phyloP scores from a whole-genome alignment of 108 stramenopile species.

The Nannochloropsis salina region DNA sequence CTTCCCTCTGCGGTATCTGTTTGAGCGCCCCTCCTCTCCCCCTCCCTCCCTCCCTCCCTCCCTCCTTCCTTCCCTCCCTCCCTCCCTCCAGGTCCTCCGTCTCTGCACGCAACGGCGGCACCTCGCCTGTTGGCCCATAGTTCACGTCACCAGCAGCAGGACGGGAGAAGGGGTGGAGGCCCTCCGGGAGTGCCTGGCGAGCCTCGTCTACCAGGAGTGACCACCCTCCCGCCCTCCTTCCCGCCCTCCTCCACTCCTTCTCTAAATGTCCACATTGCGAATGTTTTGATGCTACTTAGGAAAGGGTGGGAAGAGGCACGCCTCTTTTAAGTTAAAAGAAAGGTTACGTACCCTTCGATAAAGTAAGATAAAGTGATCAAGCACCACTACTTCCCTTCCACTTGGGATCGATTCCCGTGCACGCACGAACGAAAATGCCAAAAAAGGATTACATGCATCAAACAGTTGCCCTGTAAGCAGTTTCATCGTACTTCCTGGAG shows the following conservation, averaged over 20 bases:
- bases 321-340: neutral
- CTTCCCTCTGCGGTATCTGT: neutral
- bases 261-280: neutral
- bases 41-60: neutral
- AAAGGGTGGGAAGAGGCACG: neutral
- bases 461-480: neutral
- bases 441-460: neutral
- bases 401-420: no score
- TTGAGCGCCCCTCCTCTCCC: neutral
- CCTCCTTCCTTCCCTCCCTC: neutral
- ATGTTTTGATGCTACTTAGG: neutral
- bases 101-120: neutral
- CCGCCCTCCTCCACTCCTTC: neutral
- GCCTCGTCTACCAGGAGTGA: neutral
- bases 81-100: conserved; percentile 15
- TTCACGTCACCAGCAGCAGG: neutral
- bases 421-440: neutral
- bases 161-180: neutral
- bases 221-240: neutral
- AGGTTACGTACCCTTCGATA: neutral
- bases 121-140: neutral
- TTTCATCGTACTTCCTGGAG: neutral
- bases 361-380: neutral
- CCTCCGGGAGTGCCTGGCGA: neutral
- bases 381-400: neutral